Base-by-base conservation (phyloP, 2,329 filamentous ascomycete species). In the Dactylellina sp. region DNA sequence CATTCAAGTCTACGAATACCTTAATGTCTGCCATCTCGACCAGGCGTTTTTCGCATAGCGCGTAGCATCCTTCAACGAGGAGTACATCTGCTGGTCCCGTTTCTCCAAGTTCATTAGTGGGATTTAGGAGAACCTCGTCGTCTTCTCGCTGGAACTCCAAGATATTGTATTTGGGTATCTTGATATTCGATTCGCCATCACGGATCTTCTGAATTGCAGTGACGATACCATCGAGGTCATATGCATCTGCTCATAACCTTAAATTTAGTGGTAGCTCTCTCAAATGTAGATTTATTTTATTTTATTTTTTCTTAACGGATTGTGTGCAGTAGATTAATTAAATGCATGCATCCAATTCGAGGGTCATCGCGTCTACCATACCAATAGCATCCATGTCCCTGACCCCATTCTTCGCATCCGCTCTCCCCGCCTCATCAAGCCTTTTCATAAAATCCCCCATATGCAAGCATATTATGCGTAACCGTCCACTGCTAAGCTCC, bases 1-100 rank as follows among this genome's bases (percentile, higher is more conserved):
- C 39, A 49, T 78, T 76, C 32, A 76, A 74, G 53, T 77, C 77
- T 3, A 77, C 77, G 37, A 77, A 77, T 32, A 78, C 59, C 20
- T 78, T 78, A 6, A 77, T 75, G 32, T 68, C 68, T 18, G 76
- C 63, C 57, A 77, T 66, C 35, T 76, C 72, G 16, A 77, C 71
- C 44, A 78, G 47, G 42, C 71, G 64, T 52, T 68, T 66, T 39
- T 76, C 68, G 28, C 68, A 68, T 3, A 78, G 75, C 56, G 78
- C 39, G 28, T 78, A 78, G n/a, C 64, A 74, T 1, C 77, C 77
- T 57, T 78, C 77, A 0, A 74, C 76, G 14, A 78, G 60, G 9
- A 78, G 66, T 9, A 78, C 76, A 64, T 78, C 77, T 2, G 64
- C 71, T 6, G 70, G 25, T 0, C 77, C 61, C 7, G 49, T 32